A percentile compares a stretch with the other conserved stretches of the same genome.
phyloP scores from a whole-genome alignment of 345 rosid genomes.

The Bruguiera parviflora region DNA sequence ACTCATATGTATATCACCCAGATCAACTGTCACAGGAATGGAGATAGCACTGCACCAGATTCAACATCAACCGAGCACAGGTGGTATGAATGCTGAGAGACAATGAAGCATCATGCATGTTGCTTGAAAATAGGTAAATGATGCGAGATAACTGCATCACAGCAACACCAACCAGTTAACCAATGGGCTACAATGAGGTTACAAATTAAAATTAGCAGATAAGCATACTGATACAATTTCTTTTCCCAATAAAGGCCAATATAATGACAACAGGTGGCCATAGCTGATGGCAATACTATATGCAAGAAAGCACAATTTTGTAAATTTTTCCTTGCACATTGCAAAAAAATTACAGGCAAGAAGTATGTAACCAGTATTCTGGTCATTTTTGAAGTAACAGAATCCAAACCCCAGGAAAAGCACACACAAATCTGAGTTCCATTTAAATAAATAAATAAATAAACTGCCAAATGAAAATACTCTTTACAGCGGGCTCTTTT shows the following conservation, averaged over 20 bases:
- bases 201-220: not conserved
- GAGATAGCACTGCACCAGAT: slow-evolving; percentile 58
- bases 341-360: too few species aligned
- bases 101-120: slow-evolving; percentile 97
- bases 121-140: slow-evolving; percentile 90
- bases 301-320: too few species aligned
- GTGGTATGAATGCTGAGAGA: slow-evolving; percentile 95
- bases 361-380: too few species aligned
- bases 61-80: slow-evolving; percentile 96
- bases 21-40: slow-evolving; percentile 6
- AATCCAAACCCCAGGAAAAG: too few species aligned
- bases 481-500: too few species aligned
- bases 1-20: slow-evolving; percentile 3
- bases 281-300: too few species aligned
- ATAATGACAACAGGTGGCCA: too few species aligned
- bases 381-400: too few species aligned
- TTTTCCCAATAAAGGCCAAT: not conserved
- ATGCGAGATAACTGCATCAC: slow-evolving; percentile 82
- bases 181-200: not conserved
- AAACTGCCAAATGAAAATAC: too few species aligned
- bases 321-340: too few species aligned
- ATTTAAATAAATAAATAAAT: too few species aligned
- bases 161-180: slow-evolving; percentile 18
- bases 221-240: not conserved
- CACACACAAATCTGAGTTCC: too few species aligned